phyloP scores from a whole-genome alignment of 1,284 basidiomycete genomes.

The Cutaneotrichosporon sp. region DNA sequence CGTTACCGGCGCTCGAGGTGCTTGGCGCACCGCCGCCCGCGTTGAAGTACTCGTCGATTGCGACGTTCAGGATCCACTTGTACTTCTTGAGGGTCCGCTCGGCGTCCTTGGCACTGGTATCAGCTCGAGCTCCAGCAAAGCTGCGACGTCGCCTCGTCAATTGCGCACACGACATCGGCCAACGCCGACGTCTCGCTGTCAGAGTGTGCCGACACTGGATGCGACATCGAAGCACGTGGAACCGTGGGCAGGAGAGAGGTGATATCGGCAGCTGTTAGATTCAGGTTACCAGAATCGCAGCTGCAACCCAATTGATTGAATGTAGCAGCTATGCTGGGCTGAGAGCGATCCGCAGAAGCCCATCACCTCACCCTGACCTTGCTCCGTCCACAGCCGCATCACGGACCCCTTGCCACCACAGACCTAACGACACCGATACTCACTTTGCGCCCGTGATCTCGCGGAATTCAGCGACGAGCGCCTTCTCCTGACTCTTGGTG shows the following conservation, averaged over 20 bases:
- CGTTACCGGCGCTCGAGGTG: slow-evolving; percentile 15
- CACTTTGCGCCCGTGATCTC: slow-evolving; percentile 47
- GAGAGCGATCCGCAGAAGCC: too few relatives aligned
- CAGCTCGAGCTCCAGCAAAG: neutral
- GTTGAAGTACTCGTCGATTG: slow-evolving; percentile 48
- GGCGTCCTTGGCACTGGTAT: slow-evolving; percentile 40
- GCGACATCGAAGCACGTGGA: neutral
- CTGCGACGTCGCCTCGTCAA: neutral
- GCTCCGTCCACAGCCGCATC: neutral
- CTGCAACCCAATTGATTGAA: too few relatives aligned
- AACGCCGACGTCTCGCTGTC: too few relatives aligned
- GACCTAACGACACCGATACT: slow-evolving; percentile 18
- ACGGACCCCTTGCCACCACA: neutral
- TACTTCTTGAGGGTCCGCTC: slow-evolving; percentile 48
- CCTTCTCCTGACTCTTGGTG: slow-evolving; percentile 28
- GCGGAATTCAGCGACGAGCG: slow-evolving; percentile 37
- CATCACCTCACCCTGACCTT: slow-evolving; percentile 1
- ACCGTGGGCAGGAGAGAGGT: too few relatives aligned
- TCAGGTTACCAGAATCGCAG: too few relatives aligned
- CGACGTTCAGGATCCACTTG: slow-evolving; percentile 40
- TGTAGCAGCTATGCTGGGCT: too few relatives aligned
- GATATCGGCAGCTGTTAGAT: too few relatives aligned
- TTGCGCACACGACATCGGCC: neutral
- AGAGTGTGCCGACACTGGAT: too few relatives aligned
- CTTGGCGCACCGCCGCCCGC: slow-evolving; percentile 30